Evolutionary conservation across 306 rosid species (phyloP).

Genomic region (Vicia villosa): DNA sequence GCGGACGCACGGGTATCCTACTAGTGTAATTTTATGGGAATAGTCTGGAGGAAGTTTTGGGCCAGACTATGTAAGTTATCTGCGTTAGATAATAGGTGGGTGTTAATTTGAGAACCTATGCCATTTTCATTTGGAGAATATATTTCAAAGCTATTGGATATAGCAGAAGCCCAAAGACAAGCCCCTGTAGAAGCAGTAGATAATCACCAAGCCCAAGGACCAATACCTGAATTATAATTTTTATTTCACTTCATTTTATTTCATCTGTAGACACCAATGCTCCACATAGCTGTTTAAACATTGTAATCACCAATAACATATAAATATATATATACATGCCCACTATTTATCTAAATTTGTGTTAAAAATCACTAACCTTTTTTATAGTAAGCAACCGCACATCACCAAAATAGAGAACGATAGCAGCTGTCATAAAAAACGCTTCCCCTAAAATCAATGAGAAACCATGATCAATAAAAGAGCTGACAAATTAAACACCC

Average conservation of each 20-base stretch:
- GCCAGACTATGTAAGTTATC: no score
- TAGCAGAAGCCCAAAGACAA: conserved; percentile 87
- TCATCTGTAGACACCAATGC: conserved; percentile 48
- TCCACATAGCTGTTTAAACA: conserved; percentile 60
- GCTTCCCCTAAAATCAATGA: conserved; percentile 68
- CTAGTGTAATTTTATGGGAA: no score
- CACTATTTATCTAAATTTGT: conserved; percentile 14
- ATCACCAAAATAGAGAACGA: conserved; percentile 91
- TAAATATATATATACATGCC: conserved; percentile 8
- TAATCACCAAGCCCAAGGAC: no score
- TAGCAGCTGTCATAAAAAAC: conserved; percentile 76
- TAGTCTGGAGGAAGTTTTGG: no score
- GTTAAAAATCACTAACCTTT: conserved; percentile 56
- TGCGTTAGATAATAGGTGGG: no score
- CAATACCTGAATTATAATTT: conserved; percentile 79
- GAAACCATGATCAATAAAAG: conserved; percentile 19
- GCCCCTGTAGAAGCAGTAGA: conserved; percentile 65
- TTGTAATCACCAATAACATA: conserved; percentile 37
- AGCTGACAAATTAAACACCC: conserved; percentile 16
- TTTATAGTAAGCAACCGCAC: conserved; percentile 65
- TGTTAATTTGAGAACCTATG: no score
- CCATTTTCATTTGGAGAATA: conserved; percentile 53
- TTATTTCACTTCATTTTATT: conserved; percentile 73
- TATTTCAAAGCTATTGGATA: conserved; percentile 68
- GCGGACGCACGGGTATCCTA: no score